Evolutionary conservation across 176 grass and related monocot species (phyloP), one percentile per base, ranked within the genome.

Genomic region (Carex pumila): DNA sequence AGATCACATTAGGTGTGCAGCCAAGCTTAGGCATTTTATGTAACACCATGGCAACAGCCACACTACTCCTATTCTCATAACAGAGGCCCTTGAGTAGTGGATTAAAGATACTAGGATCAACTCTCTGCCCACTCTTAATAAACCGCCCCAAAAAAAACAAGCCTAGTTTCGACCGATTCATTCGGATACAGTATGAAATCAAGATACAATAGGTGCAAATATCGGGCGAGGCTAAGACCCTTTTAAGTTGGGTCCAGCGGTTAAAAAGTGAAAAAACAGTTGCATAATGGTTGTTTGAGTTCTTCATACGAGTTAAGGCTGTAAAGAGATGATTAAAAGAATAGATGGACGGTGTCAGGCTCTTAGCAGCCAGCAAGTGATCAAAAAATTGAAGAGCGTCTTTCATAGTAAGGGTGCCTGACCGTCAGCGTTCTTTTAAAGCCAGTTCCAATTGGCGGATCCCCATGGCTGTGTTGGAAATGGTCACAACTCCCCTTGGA

Each of bases 151-250:
- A 50, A 1, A 86, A 1, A 25, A 43, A 2, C 22, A 91, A 61
- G 2, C 0, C 50, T 0, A 91, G 39, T 25, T 75, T 50, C 0
- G 7, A 30, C 3, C 31, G 32, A 4, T 39, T 17, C 2, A 18
- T 12, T 3, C 36, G 37, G 68, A 65, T 3, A 79, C 86, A 88
- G 30, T 70, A 83, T 68, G 2, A n/a, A n/a, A 86, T 64, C 15
- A 88, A 7, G 25, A 88, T 69, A 30, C 2, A 4, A 36, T 87
- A 89, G 37, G 85, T 45, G 41, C 6, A 7, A 45, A 7, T 6
- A 45, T 45, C 41, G 0, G 41, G 41, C 1, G 41, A 45, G 52
- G 15, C 10, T 0, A 2, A 52, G 4, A 43, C 60, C 0, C 3
- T 17, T 55, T 0, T 55, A 55, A 2, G 1, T n/a, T 12, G 32